Base-by-base conservation (phyloP, 129 eudicot genomes). In the Pseudognaphalium luteoalbum region DNA sequence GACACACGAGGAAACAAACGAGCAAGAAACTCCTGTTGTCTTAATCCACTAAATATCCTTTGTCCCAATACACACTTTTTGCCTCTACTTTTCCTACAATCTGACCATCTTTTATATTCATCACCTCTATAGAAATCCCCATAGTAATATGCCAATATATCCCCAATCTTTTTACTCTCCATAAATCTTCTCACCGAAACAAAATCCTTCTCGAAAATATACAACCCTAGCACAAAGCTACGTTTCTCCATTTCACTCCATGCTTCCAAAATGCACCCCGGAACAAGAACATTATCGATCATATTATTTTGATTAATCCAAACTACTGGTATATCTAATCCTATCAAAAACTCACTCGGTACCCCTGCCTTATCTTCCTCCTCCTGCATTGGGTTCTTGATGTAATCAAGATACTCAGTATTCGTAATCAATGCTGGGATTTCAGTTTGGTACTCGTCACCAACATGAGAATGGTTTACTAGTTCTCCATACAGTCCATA, bases 161-260 rank as follows among this genome's bases (percentile, higher is more conserved):
- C 86, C 21, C 96, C 96, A 68, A 81, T 83, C 8, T 65, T 71
- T 80, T 92, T 92, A 74, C 76, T 84, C 70, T 56, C 96, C 39
- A 89, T 61, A 75, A 90, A 90, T 50, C 73, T 68, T 63, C 74
- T 82, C 61, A 92, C 72, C 21, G 68, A 70, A 42, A 77, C 87
- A 81, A 92, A 88, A 50, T 92, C 78, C 86, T 87, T 92, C 78
- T 71, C 77, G 70, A 87, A 92, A 20, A 92, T 86, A 79, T 89
- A 92, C 81, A 92, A 70, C 42, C 91, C 96, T 44, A 92, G 89
- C 50, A 92, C 76, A 63, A 92, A 89, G 33, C 91, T 84, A 17
- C 76, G 84, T 87, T 54, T 85, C 78, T 89, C 96, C 7, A 78
- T 35, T 39, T 76, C 87, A 77, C 74, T 84, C 97, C 96, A 92